Evolutionary conservation across 441 rosid species (phyloP), one percentile per base, ranked within the genome.

Genomic region (Croton laevigatus): DNA sequence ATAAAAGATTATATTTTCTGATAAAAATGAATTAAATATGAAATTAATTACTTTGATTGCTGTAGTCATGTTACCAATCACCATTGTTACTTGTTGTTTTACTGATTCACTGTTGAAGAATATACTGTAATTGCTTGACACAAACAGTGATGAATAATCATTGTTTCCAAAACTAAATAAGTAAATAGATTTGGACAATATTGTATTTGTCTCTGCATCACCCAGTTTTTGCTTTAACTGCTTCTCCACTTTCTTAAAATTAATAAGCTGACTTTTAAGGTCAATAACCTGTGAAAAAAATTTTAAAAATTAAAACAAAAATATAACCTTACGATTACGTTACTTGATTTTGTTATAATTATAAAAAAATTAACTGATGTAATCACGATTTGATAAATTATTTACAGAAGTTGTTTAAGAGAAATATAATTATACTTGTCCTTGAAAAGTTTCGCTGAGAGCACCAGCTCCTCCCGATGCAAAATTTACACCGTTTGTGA

Each of bases 51-150:
- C 88, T 77, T 85, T 8, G 71, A 84, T 40, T 2, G 65, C 72
- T 3, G 53, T 20, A 20, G 84, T 79, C 0, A 78, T 36, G 80
- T 80, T 88, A 37, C 88, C 85, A 16, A 82, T 77, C 58, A 82
- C 85, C 75, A 82, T 71, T 10, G 48, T 77, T 7, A 76, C 80
- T 36, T 46, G 49, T 22, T 70, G 44, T 16, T 17, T 6, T 1
- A 16, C 7, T n/a, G 55, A 27, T 27, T 27, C 32, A 27, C 2
- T 2, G 32, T 27, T 27, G 32, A 27, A 27, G 32, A 27, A 27
- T 1, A 27, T 27, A 27, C 32, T 27, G 32, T 27, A 27, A 27
- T 27, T 27, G 32, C 2, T 27, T 27, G 32, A 27, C 32, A 27
- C 1, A 27, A 27, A 27, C 32, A 27, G 32, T n/a, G n/a, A 19